phyloP scores from a whole-genome alignment of 176 grass and related monocot genomes.

The sorghum (Sorghum bicolor) region Sorghum_bicolor_NCBIv3 NC_012873.2:3101001-3101500 shows the following conservation, averaged over 20 bases:
- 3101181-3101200: background rate
- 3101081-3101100: background rate
- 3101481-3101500: background rate
- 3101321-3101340: slow-evolving; percentile 57
- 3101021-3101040: background rate
- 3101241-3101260: slow-evolving; percentile 69
- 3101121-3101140: slow-evolving; percentile 8
- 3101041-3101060: slow-evolving; percentile 1
- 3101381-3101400: slow-evolving; percentile 23
- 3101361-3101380: slow-evolving; percentile 57
- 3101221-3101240: slow-evolving; percentile 69
- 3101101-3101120: background rate
- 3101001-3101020: slow-evolving; percentile 13
- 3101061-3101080: slow-evolving; percentile 7
- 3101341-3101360: slow-evolving; percentile 56
- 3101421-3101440: background rate
- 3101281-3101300: slow-evolving; percentile 84
- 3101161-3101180: background rate
- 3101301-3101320: slow-evolving; percentile 84
- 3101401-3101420: background rate
- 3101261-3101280: slow-evolving; percentile 66
- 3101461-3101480: slow-evolving; percentile 20
- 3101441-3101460: slow-evolving; percentile 21
- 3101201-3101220: slow-evolving; percentile 60
- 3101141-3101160: slow-evolving; percentile 16